Conservation (phyloP, 2,329 filamentous ascomycete genomes). For the Colletotrichum agaves region DNA sequence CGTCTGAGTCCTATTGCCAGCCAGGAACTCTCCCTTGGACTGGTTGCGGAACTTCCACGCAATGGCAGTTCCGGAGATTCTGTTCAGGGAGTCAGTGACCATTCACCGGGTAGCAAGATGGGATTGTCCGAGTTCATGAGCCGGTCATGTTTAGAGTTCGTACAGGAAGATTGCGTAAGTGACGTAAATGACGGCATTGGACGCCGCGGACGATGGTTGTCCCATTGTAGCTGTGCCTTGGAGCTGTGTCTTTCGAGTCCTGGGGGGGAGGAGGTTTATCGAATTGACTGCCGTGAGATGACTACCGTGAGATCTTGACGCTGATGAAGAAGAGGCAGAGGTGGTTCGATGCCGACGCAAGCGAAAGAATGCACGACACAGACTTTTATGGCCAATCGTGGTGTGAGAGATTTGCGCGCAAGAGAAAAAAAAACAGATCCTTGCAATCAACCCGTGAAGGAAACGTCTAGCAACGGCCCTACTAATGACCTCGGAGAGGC, state of each 20-base stretch:
- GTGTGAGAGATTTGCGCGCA: slow-evolving; percentile 9
- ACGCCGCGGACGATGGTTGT: slow-evolving; percentile 78
- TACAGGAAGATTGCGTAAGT: slow-evolving; percentile 84
- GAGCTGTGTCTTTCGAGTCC: rapidly evolving
- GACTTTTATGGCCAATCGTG: neutral
- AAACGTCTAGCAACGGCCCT: neutral
- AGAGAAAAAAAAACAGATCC: slow-evolving; percentile 11
- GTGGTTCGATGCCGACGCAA: neutral
- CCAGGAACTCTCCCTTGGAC: slow-evolving; percentile 76
- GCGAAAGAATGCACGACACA: neutral
- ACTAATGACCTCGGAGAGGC: slow-evolving; percentile 7
- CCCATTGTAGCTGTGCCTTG: slow-evolving; percentile 65
- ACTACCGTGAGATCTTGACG: too few species aligned
- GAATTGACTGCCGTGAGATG: neutral
- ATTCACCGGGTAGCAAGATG: neutral
- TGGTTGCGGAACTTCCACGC: slow-evolving; percentile 71
- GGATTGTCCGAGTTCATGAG: neutral
- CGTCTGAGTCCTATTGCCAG: slow-evolving; percentile 84
- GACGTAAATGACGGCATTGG: slow-evolving; percentile 85
- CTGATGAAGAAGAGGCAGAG: too few species aligned
- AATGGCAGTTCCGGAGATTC: slow-evolving; percentile 70
- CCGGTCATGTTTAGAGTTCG: slow-evolving; percentile 41
- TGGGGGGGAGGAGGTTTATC: neutral
- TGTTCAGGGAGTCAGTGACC: slow-evolving; percentile 46
- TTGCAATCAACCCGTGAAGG: slow-evolving; percentile 9